Evolutionary conservation across 2,329 filamentous ascomycete species (phyloP).

Genomic region (Triangularia verruculosa): DNA sequence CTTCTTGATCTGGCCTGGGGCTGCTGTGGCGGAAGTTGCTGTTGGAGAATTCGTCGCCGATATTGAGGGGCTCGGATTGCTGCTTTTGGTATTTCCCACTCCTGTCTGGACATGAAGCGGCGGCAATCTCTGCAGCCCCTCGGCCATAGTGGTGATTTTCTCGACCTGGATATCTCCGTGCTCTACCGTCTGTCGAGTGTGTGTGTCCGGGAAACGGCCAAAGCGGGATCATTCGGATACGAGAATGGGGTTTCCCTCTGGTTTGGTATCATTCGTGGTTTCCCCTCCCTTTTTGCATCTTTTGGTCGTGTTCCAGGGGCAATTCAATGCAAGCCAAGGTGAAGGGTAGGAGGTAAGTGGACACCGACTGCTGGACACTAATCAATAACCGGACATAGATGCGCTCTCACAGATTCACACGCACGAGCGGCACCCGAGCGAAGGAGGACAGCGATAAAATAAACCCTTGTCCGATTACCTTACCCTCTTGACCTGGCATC

Average conservation of each 20-base stretch:
- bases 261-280: not conserved
- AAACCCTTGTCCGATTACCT: not conserved
- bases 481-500: not conserved
- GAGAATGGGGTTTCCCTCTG: not conserved
- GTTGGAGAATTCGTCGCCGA: constrained; percentile 13
- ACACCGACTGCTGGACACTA: not conserved
- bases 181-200: constrained; percentile 1
- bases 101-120: constrained; percentile 12
- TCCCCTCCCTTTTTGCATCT: not conserved
- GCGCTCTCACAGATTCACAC: not conserved
- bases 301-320: not conserved
- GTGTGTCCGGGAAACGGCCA: not conserved
- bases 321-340: not conserved
- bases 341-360: not conserved
- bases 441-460: not conserved
- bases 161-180: not conserved
- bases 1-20: constrained; percentile 20
- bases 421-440: not conserved
- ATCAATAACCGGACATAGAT: not conserved
- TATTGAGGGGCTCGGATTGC: constrained; percentile 19
- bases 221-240: not conserved
- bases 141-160: constrained; percentile 13
- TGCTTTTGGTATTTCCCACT: constrained; percentile 9
- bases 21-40: constrained; percentile 8
- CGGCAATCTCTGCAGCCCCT: constrained; percentile 3